A percentile compares a stretch with the other conserved stretches of the same genome.
Evolutionary conservation across 2,329 filamentous ascomycete species (phyloP).

Genomic region (Curvularia sp.): DNA sequence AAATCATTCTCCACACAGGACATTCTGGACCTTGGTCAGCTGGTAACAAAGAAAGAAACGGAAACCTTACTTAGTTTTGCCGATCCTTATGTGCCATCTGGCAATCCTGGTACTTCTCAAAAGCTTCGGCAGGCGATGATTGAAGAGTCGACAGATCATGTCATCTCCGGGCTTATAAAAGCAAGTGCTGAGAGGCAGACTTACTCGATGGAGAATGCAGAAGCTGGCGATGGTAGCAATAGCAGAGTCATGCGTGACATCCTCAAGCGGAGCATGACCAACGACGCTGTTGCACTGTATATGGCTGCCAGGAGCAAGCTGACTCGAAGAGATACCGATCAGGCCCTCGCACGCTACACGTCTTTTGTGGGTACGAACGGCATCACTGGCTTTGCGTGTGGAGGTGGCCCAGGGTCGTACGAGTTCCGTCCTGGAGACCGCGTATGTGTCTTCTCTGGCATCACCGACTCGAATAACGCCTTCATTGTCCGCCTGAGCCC

Average conservation of each 20-base stretch:
- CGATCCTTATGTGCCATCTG: conserved; percentile 14
- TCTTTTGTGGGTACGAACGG: conserved; percentile 21
- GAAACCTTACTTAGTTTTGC: conserved; percentile 8
- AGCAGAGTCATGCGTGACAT: conserved; percentile 11
- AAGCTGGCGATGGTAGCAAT: not conserved
- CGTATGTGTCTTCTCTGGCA: conserved; percentile 19
- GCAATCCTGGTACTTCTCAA: conserved; percentile 14
- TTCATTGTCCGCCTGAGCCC: conserved; percentile 11
- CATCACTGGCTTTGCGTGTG: conserved; percentile 18
- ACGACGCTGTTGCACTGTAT: conserved; percentile 6
- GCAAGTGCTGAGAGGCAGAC: not conserved
- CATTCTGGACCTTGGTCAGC: conserved; percentile 11
- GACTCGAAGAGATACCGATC: conserved; percentile 9
- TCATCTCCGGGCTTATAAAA: conserved; percentile 12
- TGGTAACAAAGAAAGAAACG: not conserved
- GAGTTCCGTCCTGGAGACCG: conserved; percentile 14
- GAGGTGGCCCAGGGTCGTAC: conserved; percentile 8
- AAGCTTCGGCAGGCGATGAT: conserved; percentile 14
- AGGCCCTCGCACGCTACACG: conserved; percentile 13
- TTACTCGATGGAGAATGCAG: not conserved
- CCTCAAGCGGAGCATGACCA: conserved; percentile 10
- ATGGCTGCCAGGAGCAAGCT: not conserved
- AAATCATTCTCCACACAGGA: conserved; percentile 12
- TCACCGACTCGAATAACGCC: conserved; percentile 17
- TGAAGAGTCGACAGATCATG: conserved; percentile 12